Evolutionary conservation across 306 rosid genomes (phyloP), one percentile per base, ranked within the genome.

Genomic region (Vigna unguiculata): DNA sequence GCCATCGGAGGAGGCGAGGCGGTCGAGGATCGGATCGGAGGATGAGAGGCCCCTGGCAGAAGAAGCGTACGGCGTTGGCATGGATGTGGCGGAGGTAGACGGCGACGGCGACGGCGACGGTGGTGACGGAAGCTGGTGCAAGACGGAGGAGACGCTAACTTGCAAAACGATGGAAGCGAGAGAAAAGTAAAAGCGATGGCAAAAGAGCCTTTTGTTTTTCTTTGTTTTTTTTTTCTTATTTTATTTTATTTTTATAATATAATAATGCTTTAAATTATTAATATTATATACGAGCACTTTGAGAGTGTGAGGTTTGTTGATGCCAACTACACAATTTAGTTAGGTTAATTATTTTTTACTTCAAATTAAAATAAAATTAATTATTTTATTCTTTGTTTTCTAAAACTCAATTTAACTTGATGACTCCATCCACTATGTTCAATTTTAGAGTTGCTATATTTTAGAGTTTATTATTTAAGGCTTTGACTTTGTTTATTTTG

Each of bases 11-110:
- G 97, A 91, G 54, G 84, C 32, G 17, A 95, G 87, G 28, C 97
- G 96, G 74, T 75, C 76, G 40, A 92, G 78, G 74, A 92, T 91
- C 71, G 83, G 91, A 72, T 90, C 85, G 76, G 92, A 83, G 57
- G 87, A 11, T 43, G 48, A 43, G 4, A 41, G 75, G 25, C 84
- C 66, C 64, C 28, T 21, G 74, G 83, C n/a, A 21, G 90, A 64
- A 62, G 90, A 67, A 60, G 87, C 57, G 48, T 85, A 82, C 15
- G 86, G 63, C 34, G 93, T 77, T 54, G 93, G 96, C 91, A 91
- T 93, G 78, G 85, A 12, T 43, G 16, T 72, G 24, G 72, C 15
- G 57, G 51, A 41, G 64, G 81, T 30, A 21, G 80, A 22, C 11
- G 30, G 51, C 30, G 83, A 19, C 13, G 46, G 58, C 32, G 81